Base-by-base conservation (phyloP, 1,139 yeast species). In the Lodderomyces theae region DNA sequence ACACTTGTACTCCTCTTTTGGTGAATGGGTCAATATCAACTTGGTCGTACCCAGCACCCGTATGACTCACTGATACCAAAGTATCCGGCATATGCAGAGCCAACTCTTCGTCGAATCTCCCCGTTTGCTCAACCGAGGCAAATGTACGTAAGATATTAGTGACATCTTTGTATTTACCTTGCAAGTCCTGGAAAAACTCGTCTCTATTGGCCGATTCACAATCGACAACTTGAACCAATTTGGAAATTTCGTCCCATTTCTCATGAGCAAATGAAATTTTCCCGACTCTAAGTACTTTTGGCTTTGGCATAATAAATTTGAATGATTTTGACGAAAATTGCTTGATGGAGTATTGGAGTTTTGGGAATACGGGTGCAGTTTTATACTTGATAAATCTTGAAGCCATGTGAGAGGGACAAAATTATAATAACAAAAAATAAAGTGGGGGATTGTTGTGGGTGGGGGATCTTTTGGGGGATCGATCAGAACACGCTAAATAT, bases 41-140 rank as follows among this genome's bases (percentile, higher is more conserved):
- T 60, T 83, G 90, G 58, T 92, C 97, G 60, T 92, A 92, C 5
- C 98, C 97, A 1, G 98, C 98, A 42, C 97, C 97, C 52, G 79
- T 74, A 62, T 88, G 95, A 51, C 86, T 72, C 16, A 92, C 70
- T 11, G 80, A 74, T 52, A 79, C 77, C 22, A 90, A 73, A 0
- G 80, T 57, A 1, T 69, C 48, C 3, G 96, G 95, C 42, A 92
- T 66, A 25, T 61, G 60, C 10, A 61, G 53, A 16, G 83, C 74
- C 50, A 90, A 61, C 52, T 87, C 95, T 39, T 72, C 78, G 57
- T 89, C 96, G 53, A 89, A 79, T 42, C 82, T 61, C 1, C 97
- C 97, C 1, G 94, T 84, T 46, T 63, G 57, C 12, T 44, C 46
- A 11, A 66, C 56, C 44, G 79, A 70, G 2, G 60, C 69, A 45